Evolutionary conservation across 345 rosid genomes (phyloP), one percentile per base, ranked within the genome.

Genomic region (Physaria fendleri): DNA sequence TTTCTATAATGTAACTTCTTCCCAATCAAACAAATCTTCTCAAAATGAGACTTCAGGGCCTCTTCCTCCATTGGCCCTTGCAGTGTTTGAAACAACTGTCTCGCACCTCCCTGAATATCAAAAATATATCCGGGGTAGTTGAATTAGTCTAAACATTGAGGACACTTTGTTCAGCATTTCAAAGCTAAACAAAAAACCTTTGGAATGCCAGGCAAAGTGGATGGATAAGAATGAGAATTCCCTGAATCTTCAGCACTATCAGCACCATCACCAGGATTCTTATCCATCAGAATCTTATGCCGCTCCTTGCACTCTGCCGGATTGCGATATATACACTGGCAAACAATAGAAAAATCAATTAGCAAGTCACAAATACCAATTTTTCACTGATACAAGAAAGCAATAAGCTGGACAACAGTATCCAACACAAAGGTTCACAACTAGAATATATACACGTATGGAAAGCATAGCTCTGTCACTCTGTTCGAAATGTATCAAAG

Each of bases 171-270:
- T 64, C 28, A 75, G 10, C 40, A 27, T 44, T 41, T 39, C 23
- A 49, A 46, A 44, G 53, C 24, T 22, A 9, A 49, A 22, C 49
- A 57, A 57, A 67, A 17, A 48, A 79, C 99, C 97, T 87, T 87
- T 3, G 99, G 99, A 35, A 94, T 94, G 80, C 99, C 99, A 68
- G 99, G 99, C 72, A 94, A 79, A 58, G 97, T 87, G 64, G 99
- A 93, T 48, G 99, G 99, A 73, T 94, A 94, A 71, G 99, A 77
- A 80, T 85, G 97, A 61, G 95, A 94, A 67, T 93, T 83, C 51
- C 97, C 96, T 32, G 96, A 94, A 77, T 94, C 99, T 71, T 94
- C 99, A 61, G 96, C 96, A 73, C 97, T 94, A 66, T 94, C 99
- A 69, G 92, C 92, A 8, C 96, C 99, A 76, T 94, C 99, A 61